Percentiles rank a stretch among this genome's conserved stretches.
phyloP scores from a whole-genome alignment of 495 filamentous ascomycete genomes.

The Penicillium crystallinum region DNA sequence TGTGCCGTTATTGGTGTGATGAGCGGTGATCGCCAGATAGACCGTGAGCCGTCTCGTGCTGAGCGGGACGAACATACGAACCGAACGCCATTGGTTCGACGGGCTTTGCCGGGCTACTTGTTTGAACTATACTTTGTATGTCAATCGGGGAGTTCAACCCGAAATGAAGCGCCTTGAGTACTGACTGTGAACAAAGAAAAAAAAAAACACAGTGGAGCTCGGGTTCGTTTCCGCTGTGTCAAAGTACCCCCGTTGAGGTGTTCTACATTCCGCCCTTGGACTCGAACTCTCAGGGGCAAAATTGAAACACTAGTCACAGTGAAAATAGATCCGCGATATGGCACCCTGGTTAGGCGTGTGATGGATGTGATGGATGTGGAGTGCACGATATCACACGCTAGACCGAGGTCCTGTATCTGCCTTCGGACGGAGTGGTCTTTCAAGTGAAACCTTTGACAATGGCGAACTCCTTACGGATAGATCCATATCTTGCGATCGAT shows the following conservation, averaged over 20 bases:
- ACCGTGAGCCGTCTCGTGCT: slow-evolving; percentile 15
- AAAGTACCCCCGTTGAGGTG: too few relatives aligned
- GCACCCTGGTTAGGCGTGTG: too few relatives aligned
- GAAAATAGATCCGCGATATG: not conserved
- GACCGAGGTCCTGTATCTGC: not conserved
- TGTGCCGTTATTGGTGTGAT: slow-evolving; percentile 20
- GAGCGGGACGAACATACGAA: slow-evolving; percentile 16
- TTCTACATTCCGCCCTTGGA: too few relatives aligned
- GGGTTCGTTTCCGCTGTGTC: not conserved
- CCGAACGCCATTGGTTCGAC: slow-evolving; percentile 11
- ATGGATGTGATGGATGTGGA: too few relatives aligned
- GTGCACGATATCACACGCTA: too few relatives aligned
- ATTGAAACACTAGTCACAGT: slow-evolving; percentile 10
- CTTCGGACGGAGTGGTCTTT: too few relatives aligned
- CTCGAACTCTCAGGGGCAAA: slow-evolving; percentile 4
- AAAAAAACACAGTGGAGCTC: not conserved
- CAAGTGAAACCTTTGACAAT: too few relatives aligned
- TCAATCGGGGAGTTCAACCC: too few relatives aligned
- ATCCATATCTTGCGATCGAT: slow-evolving; percentile 25
- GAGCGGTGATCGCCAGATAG: slow-evolving; percentile 19
- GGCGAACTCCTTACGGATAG: slow-evolving; percentile 5
- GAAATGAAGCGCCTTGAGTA: too few relatives aligned
- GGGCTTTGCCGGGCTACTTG: not conserved
- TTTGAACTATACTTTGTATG: too few relatives aligned
- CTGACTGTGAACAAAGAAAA: not conserved